Evolutionary conservation across 768 basidiomycete species (phyloP).

Genomic region (Psilocybe tampanensis): DNA sequence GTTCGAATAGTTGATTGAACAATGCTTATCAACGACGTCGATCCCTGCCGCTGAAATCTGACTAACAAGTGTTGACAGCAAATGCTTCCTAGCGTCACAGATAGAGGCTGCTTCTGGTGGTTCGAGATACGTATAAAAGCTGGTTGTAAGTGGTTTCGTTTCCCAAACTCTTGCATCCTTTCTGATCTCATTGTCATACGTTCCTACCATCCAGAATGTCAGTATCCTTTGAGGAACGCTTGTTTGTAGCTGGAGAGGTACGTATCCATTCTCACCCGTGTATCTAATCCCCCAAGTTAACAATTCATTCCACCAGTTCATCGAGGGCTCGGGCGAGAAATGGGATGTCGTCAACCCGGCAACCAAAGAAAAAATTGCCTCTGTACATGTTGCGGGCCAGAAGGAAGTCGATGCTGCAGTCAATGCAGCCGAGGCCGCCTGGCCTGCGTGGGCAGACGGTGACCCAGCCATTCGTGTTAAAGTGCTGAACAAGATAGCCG

Average conservation of each 20-base stretch:
- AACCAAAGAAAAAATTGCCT: constrained; percentile 1
- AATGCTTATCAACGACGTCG: no score
- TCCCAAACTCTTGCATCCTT: no score
- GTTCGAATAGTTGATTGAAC: no score
- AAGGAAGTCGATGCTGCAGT: constrained; percentile 3
- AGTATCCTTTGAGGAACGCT: not conserved
- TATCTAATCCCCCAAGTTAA: no score
- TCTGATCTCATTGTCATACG: no score
- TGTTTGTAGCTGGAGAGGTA: constrained; percentile 5
- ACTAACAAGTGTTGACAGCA: no score
- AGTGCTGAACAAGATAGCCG: constrained; percentile 32
- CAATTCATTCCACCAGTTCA: not conserved
- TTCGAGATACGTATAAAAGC: no score
- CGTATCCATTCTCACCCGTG: no score
- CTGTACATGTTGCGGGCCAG: not conserved
- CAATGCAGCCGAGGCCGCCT: not conserved
- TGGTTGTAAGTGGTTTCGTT: no score
- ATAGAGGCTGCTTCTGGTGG: no score
- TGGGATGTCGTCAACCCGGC: constrained; percentile 1
- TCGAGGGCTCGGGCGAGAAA: constrained; percentile 1
- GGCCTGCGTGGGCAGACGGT: constrained; percentile 4
- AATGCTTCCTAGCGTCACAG: no score
- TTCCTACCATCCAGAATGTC: not conserved
- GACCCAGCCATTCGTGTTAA: constrained; percentile 22
- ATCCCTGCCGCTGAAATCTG: no score